Evolutionary conservation across 768 basidiomycete species (phyloP).

Genomic region (Chalciporus sphaerocephalus): DNA sequence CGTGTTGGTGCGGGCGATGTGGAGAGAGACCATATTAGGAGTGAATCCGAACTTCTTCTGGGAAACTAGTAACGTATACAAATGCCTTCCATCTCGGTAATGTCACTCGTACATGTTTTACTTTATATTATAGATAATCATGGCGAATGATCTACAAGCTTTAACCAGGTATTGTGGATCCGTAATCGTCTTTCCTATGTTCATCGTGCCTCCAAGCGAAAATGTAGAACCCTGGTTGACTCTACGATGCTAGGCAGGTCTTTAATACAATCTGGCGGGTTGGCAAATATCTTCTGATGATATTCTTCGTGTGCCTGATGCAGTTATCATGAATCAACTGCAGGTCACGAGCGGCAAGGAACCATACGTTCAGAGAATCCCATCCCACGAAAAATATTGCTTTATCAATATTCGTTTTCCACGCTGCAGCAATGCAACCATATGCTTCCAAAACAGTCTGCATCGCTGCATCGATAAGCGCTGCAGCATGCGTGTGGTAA

Average conservation of each 20-base stretch:
- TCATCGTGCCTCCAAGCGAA: not conserved
- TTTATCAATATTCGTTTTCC: not conserved
- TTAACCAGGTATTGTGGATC: too few relatives aligned
- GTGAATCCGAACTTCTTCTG: not conserved
- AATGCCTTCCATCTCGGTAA: too few relatives aligned
- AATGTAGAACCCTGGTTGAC: not conserved
- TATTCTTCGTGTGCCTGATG: not conserved
- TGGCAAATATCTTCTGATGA: not conserved
- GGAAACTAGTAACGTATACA: not conserved
- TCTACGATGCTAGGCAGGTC: not conserved
- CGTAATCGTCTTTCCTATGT: not conserved
- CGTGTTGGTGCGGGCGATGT: not conserved
- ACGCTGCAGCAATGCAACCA: not conserved
- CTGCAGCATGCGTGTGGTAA: not conserved
- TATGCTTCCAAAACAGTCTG: slow-evolving; percentile 1
- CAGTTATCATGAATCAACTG: not conserved
- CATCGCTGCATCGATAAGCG: slow-evolving; percentile 1
- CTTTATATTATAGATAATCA: too few relatives aligned
- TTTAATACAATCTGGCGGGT: slow-evolving; percentile 3
- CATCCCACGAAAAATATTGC: slow-evolving; percentile 1
- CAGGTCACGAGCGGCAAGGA: not conserved
- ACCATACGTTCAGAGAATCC: not conserved
- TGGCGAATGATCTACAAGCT: too few relatives aligned
- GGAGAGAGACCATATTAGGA: not conserved
- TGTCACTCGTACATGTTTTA: too few relatives aligned